Evolutionary conservation across 2,329 filamentous ascomycete genomes (phyloP).

Genomic region (Sporothrix pallida): DNA sequence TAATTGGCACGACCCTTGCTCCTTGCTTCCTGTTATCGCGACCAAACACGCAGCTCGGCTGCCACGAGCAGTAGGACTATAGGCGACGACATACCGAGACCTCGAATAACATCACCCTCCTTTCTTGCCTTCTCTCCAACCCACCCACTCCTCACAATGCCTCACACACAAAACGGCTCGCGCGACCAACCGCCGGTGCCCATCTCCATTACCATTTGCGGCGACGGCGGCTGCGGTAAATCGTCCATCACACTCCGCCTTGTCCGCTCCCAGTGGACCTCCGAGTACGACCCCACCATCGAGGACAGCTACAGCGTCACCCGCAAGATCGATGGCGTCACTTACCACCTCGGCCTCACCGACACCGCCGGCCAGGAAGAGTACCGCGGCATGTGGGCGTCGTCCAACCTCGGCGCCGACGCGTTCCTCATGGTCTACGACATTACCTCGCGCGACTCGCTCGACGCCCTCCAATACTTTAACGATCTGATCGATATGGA

Average conservation of each 20-base stretch:
- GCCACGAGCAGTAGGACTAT: conserved; percentile 14
- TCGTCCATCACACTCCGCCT: conserved; percentile 83
- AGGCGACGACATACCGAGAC: not conserved
- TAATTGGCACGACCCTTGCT: not conserved
- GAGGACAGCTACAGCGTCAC: conserved; percentile 87
- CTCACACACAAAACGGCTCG: conserved; percentile 35
- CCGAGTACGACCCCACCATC: conserved; percentile 80
- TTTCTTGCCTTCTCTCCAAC: not conserved
- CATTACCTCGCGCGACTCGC: conserved; percentile 72
- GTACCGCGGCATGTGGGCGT: conserved; percentile 85
- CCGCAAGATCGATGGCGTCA: conserved; percentile 77
- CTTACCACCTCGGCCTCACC: conserved; percentile 78
- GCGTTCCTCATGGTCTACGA: conserved; percentile 89
- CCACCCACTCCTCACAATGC: conserved; percentile 27
- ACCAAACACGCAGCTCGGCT: conserved; percentile 25
- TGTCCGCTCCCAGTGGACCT: conserved; percentile 82
- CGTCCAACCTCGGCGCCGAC: conserved; percentile 77
- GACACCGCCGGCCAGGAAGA: conserved; percentile 91
- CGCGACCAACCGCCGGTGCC: conserved; percentile 54
- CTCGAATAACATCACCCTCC: not conserved
- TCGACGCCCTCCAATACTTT: conserved; percentile 77
- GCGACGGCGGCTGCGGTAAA: conserved; percentile 84
- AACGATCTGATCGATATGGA: conserved; percentile 86
- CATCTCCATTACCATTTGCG: conserved; percentile 81
- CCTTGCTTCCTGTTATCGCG: not conserved